Evolutionary conservation across 2,329 filamentous ascomycete genomes (phyloP), one percentile per base, ranked within the genome.

Genomic region (Diplodia sapinea): DNA sequence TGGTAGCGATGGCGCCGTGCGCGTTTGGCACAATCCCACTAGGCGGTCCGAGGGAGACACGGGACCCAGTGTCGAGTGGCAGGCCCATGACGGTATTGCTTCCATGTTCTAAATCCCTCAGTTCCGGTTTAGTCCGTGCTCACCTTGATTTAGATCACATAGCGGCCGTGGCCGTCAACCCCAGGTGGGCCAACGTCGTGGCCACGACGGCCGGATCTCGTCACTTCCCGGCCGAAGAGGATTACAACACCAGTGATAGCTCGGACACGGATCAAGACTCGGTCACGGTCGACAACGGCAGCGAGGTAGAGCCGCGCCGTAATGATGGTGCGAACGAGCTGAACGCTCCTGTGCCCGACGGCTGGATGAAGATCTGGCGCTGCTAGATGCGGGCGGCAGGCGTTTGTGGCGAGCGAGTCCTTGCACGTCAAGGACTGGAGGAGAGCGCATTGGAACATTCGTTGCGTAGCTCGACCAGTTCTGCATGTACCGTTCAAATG

Each of bases 1-100:
- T 11, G 87, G 86, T 0, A 81, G 75, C 0, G 87, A 89, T 78
- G 87, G 88, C 0, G 72, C 71, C 20, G 79, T 86, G 66, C 79
- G 84, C 68, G 77, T 79, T 8, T 80, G 78, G 78, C 70, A 68
- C 20, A 74, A 77, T 71, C 74, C 78, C 43, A 73, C 70, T 3
- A 7, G 17, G 4, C 43, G 47, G n/a, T 15, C 20, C 11, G 62
- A 54, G 20, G 38, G 15, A 8, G 1, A 7, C 15, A 43, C 52
- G 17, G 15, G 43, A 15, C 55, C 43, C 9, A 36, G 31, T 13
- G 2, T 43, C 8, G 55, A 61, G 47, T 67, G 65, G 65, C 31
- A 61, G 3, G 65, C 65, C 3, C 65, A 67, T 23, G 65, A 67
- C 6, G 47, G 65, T 67, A 54, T 11, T 47, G 61, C n/a, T 17